These are phyloP conservation scores for Coemansia sp. DNA, from an alignment of 192 early-diverging fungal species.

Conservation along the genomic window DNA sequence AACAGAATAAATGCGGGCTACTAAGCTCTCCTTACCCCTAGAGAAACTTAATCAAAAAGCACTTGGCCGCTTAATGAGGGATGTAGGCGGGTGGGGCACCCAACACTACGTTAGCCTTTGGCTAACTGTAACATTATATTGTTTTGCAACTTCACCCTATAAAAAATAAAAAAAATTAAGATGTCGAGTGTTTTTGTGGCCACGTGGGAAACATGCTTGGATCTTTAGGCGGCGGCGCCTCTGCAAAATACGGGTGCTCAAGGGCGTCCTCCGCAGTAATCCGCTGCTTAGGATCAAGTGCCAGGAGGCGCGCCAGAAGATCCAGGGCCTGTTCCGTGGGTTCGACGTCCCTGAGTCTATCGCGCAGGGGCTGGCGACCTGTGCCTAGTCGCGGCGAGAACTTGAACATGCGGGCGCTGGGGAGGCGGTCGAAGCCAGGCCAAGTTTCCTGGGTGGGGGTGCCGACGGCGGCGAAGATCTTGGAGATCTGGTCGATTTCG, in stretches of 20 bases:
- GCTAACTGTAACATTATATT: too few species aligned
- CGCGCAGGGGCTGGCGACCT: slow-evolving; percentile 22
- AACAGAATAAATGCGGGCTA: too few species aligned
- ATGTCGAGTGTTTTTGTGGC: slow-evolving; percentile 62
- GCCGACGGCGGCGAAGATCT: slow-evolving; percentile 90
- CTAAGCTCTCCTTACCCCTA: too few species aligned
- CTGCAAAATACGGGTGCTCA: slow-evolving; percentile 87
- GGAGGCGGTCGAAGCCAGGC: slow-evolving; percentile 69
- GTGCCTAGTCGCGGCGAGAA: slow-evolving; percentile 39
- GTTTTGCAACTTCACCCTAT: neutral
- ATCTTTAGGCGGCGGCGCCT: slow-evolving; percentile 86
- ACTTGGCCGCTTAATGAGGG: too few species aligned
- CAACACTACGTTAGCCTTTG: too few species aligned
- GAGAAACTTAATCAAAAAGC: too few species aligned
- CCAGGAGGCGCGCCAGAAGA: slow-evolving; percentile 71
- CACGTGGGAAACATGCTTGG: slow-evolving; percentile 93
- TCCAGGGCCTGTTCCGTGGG: slow-evolving; percentile 61
- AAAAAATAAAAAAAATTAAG: neutral
- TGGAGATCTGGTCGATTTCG: slow-evolving; percentile 77
- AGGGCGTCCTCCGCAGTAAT: slow-evolving; percentile 92
- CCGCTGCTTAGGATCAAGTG: slow-evolving; percentile 80
- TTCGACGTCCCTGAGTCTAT: slow-evolving; percentile 27
- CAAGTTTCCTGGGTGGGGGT: slow-evolving; percentile 76
- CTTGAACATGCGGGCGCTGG: slow-evolving; percentile 72
- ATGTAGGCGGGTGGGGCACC: too few species aligned